Conservation (phyloP, 495 filamentous ascomycete species). For the Penicillium diatomitis region DNA sequence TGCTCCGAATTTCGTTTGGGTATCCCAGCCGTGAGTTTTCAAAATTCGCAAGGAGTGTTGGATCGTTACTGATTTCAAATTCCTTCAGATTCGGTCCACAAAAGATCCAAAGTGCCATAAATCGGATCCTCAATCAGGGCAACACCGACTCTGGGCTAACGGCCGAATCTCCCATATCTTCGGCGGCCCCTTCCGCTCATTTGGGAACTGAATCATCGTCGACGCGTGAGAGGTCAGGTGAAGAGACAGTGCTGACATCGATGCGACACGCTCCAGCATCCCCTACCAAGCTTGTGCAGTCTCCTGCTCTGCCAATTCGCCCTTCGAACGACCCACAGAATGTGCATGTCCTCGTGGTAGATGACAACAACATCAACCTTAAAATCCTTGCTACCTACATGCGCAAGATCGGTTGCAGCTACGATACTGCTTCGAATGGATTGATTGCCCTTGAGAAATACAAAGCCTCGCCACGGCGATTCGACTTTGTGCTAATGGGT, state of each 20-base stretch:
- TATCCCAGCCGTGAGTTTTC: constrained; percentile 26
- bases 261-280: background rate
- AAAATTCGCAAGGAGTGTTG: background rate
- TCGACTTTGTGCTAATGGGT: constrained; percentile 53
- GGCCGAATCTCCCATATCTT: background rate
- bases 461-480: constrained; percentile 18
- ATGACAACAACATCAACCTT: constrained; percentile 45
- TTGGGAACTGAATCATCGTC: background rate
- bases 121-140: constrained; percentile 11
- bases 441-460: constrained; percentile 49
- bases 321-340: background rate
- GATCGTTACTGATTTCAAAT: constrained; percentile 5
- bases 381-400: constrained; percentile 45
- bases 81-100: constrained; percentile 26
- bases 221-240: background rate
- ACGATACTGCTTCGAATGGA: constrained; percentile 48
- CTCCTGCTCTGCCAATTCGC: background rate
- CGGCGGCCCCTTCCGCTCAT: background rate
- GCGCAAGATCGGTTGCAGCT: constrained; percentile 41
- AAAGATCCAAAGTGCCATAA: constrained; percentile 18
- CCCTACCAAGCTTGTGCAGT: background rate
- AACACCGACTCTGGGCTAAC: background rate
- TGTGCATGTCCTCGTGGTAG: constrained; percentile 33
- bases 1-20: constrained; percentile 13
- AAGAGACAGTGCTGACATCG: background rate